Base-by-base conservation (phyloP, 2,329 filamentous ascomycete species). In the Eutypella sp. region DNA sequence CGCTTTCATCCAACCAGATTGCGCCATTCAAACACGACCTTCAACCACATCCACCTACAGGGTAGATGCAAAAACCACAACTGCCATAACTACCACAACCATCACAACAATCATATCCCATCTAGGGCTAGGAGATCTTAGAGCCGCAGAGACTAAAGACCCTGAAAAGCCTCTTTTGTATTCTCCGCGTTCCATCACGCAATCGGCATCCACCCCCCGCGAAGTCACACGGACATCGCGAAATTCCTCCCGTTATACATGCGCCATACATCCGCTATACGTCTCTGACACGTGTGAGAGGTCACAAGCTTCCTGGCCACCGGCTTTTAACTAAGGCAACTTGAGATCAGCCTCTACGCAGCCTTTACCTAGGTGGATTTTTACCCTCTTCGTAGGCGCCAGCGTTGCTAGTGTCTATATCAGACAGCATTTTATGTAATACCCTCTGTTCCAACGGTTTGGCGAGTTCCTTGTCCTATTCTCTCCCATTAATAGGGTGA, bases 1-100 rank as follows among this genome's bases (percentile, higher is more conserved):
- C 51, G 41, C 39, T 53, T 49, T 54, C 47, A 47, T 59, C 61
- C 61, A 65, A 65, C 59, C 58, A 65, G 53, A 58, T 24, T 22
- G 51, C 55, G 38, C 50, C 50, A 45, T 58, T 48, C 45, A 51
- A 36, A 57, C 62, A 65, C 61, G 61, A 58, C 56, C 59, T 57
- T 55, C 45, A 50, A 45, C 45, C 44, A 49, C 31, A 50, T 48
- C 51, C 51, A 55, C 51, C 47, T 52, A 64, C 52, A 62, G 59
- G 56, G 51, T 40, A 27, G 29, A 50, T 36, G n/a, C n/a, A n/a
- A n/a, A n/a, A n/a, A n/a, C n/a, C n/a, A n/a, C n/a, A n/a, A n/a
- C n/a, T n/a, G n/a, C n/a, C n/a, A n/a, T n/a, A n/a, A n/a, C n/a
- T n/a, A n/a, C n/a, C n/a, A n/a, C n/a, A n/a, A n/a, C n/a, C 43